Base-by-base conservation (phyloP, 2,329 filamentous ascomycete species). In the Microdochium paspali region DNA sequence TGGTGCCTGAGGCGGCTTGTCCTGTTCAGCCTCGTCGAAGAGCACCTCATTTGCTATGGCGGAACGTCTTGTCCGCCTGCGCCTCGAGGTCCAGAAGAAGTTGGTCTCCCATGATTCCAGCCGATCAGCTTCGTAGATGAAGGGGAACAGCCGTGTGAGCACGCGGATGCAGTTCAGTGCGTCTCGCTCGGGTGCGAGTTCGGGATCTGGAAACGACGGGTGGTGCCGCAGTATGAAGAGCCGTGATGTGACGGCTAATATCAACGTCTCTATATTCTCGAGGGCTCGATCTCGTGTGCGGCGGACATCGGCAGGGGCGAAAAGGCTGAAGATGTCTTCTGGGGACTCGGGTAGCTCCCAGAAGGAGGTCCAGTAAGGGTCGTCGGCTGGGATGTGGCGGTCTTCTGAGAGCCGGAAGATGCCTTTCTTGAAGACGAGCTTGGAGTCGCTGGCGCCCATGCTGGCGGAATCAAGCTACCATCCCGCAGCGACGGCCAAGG, bases 381-480 rank as follows among this genome's bases (percentile, higher is more conserved):
- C 89, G 67, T 93, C 85, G 48, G 89, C 82, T 50, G 89, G 77
- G 62, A 97, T 96, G 64, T 87, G 77, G 55, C 84, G 82, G 65
- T 95, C 86, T 66, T 95, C 90, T n/a, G 90, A 93, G 50, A 98
- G 81, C 63, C 87, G 83, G 73, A 97, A 96, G 72, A 97, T 95
- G 69, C 90, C 91, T 70, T 95, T 88, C 71, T 96, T 97, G 79
- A 98, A 97, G 63, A 91, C 89, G 63, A 97, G 83, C 78, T 97
- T 97, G 61, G 91, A 97, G 72, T 97, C 91, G 70, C 91, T 96
- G 64, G 91, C 91, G 68, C 93, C 93, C 93, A 98, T 98, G 48
- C 60, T 63, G 55, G 49, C 50, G 51, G 23, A 18, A 6, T 40
- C 35, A 40, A 20, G 35, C 35, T 9, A 40, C 35, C 35, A 40